phyloP scores from a whole-genome alignment of 2,329 filamentous ascomycete species.

The Penicillium psychrosexuale region DNA sequence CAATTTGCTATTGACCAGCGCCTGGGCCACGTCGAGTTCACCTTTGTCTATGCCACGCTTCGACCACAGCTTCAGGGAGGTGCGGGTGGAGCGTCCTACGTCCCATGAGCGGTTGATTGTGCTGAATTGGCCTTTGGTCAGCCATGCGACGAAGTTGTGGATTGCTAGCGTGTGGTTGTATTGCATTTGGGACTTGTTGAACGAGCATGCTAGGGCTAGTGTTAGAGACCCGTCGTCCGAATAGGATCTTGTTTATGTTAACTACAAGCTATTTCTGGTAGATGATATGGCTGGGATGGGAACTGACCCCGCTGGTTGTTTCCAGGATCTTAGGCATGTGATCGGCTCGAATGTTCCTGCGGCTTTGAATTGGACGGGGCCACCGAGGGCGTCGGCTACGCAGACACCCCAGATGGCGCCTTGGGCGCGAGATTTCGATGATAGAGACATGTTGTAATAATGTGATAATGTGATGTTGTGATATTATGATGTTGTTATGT shows the following conservation, averaged over 20 bases:
- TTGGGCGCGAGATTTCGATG: slow-evolving; percentile 6
- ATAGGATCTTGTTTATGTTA: slow-evolving; percentile 30
- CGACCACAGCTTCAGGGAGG: slow-evolving; percentile 35
- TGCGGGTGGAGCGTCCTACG: slow-evolving; percentile 36
- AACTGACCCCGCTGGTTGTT: slow-evolving; percentile 36
- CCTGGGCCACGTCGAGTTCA: slow-evolving; percentile 14
- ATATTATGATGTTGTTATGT: not conserved
- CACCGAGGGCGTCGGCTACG: slow-evolving; percentile 45
- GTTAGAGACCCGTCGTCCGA: slow-evolving; percentile 48
- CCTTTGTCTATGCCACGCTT: not conserved
- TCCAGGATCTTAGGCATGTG: slow-evolving; percentile 32
- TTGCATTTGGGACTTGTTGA: slow-evolving; percentile 32
- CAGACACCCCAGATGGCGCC: slow-evolving; percentile 42
- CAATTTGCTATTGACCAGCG: slow-evolving; percentile 15
- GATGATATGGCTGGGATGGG: too few relatives aligned
- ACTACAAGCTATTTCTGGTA: not conserved
- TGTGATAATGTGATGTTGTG: not conserved
- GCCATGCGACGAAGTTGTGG: slow-evolving; percentile 40
- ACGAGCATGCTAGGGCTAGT: slow-evolving; percentile 41
- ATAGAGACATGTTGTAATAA: not conserved
- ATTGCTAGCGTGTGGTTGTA: slow-evolving; percentile 34
- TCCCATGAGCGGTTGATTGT: slow-evolving; percentile 39
- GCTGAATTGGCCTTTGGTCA: slow-evolving; percentile 36
- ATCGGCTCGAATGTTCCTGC: slow-evolving; percentile 38
- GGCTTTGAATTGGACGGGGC: slow-evolving; percentile 40